Base-by-base conservation (phyloP, 257 asterid species). In the Ballota nigra region DNA sequence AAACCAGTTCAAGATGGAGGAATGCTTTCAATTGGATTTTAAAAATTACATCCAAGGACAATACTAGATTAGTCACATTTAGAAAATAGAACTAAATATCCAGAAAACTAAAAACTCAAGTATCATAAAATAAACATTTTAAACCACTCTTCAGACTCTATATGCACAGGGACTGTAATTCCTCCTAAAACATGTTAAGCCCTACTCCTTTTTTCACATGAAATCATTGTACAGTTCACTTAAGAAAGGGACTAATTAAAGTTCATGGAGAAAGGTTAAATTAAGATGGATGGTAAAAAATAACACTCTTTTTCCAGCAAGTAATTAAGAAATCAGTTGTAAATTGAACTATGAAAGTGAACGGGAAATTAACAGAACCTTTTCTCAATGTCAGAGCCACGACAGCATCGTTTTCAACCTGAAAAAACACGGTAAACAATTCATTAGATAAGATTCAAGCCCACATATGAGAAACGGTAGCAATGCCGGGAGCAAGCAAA, bases 351-450 rank as follows among this genome's bases (percentile, higher is more conserved):
- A 62, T 0, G 33, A 73, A 23, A 12, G 63, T 71, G 69, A 51
- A 23, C 16, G 23, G 40, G 49, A 64, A 63, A 68, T 69, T 64
- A 55, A 70, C 4, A 64, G 68, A 78, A 92, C 98, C 98, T 94
- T 94, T 91, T 88, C 97, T 83, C 84, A 94, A 77, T 75, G 95
- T 87, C 75, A 94, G 82, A 53, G 96, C 97, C 79, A 94, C 84
- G 61, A 87, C 86, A 57, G 92, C 87, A 41, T 91, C 98, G 75
- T 91, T 94, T 80, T 91, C 97, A 45, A 94, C 96, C 98, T 94
- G 88, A 63, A 80, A n/a, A 79, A 31, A 55, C 23, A 70, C 3
- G 75, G 38, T 29, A 66, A 73, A 57, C 16, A 66, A 75, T 22
- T 20, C 29, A 51, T 56, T 38, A 31, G n/a, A 60, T 72, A 55